These are phyloP conservation scores for Spongispora temasekensis DNA, from an alignment of 1,284 basidiomycete species.

Conservation along the genomic window DNA sequence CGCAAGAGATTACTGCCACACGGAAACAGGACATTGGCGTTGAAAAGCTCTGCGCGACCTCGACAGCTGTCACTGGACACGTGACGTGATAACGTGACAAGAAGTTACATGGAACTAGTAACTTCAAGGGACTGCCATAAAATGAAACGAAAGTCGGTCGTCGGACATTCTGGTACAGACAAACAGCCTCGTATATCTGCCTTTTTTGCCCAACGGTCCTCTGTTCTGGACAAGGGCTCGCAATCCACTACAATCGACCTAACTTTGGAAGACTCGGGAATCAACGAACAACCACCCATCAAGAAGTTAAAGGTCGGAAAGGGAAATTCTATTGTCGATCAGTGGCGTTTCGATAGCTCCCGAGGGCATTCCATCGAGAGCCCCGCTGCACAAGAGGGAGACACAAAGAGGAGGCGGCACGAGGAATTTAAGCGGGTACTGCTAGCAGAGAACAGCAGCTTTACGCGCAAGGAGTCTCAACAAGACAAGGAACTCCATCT, in stretches of 20 bases:
- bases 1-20: neutral
- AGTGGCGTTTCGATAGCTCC: conserved; percentile 40
- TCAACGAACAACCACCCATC: conserved; percentile 38
- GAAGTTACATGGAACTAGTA: too few relatives aligned
- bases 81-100: conserved; percentile 28
- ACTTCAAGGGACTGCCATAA: neutral
- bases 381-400: conserved; percentile 12
- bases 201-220: conserved; percentile 49
- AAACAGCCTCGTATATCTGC: conserved; percentile 53
- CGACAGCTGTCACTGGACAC: too few relatives aligned
- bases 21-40: conserved; percentile 18
- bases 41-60: too few relatives aligned
- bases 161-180: conserved; percentile 1
- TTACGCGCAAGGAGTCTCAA: conserved; percentile 16
- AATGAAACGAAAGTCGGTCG: conserved; percentile 27
- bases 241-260: conserved; percentile 52
- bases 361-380: conserved; percentile 19
- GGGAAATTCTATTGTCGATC: conserved; percentile 23
- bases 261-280: conserved; percentile 45
- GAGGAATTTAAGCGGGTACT: conserved; percentile 60
- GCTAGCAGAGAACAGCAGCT: conserved; percentile 46
- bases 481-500: conserved; percentile 6
- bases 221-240: conserved; percentile 30
- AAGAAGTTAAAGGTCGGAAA: conserved; percentile 37
- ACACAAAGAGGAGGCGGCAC: conserved; percentile 35